These are phyloP conservation scores for Hypoxylon rubiginosum DNA, from an alignment of 2,329 filamentous ascomycete species.

Conservation along the genomic window DNA sequence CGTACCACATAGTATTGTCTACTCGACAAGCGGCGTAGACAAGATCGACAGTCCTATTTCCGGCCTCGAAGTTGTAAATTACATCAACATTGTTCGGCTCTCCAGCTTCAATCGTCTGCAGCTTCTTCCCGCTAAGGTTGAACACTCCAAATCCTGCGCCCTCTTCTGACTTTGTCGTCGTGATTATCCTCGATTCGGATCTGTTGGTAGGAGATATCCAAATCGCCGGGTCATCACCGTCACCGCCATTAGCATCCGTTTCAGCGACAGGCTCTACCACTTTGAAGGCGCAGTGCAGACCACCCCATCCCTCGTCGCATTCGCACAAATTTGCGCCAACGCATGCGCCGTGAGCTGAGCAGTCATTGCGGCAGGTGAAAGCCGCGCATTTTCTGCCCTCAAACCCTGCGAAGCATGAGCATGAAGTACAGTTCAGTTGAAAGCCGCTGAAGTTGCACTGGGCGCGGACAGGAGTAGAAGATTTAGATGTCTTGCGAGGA, in stretches of 20 bases:
- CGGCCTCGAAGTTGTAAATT: constrained; percentile 63
- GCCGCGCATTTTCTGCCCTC: constrained; percentile 52
- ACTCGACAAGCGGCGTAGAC: constrained; percentile 64
- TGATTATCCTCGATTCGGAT: constrained; percentile 63
- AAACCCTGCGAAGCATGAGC: constrained; percentile 61
- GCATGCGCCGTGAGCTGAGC: constrained; percentile 58
- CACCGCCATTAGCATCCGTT: constrained; percentile 59
- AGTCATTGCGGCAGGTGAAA: constrained; percentile 57
- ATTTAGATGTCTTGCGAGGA: constrained; percentile 50
- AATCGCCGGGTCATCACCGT: constrained; percentile 63
- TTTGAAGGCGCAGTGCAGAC: constrained; percentile 61
- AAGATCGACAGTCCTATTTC: constrained; percentile 60
- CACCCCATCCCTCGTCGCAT: constrained; percentile 60
- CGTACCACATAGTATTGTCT: constrained; percentile 67
- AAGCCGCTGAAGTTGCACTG: constrained; percentile 57
- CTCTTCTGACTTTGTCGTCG: constrained; percentile 64
- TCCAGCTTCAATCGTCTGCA: constrained; percentile 60
- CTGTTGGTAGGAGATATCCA: constrained; percentile 60
- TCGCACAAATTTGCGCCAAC: constrained; percentile 58
- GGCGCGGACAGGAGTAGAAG: constrained; percentile 50
- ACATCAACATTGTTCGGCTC: constrained; percentile 69
- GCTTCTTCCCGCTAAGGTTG: constrained; percentile 61
- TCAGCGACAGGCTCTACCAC: constrained; percentile 58
- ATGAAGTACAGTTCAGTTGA: constrained; percentile 50
- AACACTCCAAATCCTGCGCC: constrained; percentile 65